Evolutionary conservation across 2,329 filamentous ascomycete genomes (phyloP), one percentile per base, ranked within the genome.

Genomic region (Sphaceloma murrayae): DNA sequence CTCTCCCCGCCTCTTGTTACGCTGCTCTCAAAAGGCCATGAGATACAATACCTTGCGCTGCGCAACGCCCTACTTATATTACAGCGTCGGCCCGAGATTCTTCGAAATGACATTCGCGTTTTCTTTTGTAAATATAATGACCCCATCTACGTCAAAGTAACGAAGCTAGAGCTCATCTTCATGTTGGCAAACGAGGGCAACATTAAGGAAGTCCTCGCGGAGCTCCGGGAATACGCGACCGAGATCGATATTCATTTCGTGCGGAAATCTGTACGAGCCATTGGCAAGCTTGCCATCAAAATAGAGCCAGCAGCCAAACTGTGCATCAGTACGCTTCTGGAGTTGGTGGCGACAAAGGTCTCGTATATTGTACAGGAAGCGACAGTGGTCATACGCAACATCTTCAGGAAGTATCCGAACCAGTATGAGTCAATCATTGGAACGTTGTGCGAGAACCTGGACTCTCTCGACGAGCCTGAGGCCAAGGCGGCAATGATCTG

Each of bases 81-180:
- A 43, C 91, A 98, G 62, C 75, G 89, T 55, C 75, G 89, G 46
- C 91, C 91, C 0, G 91, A 96, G 57, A 89, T 98, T 6, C 66
- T 98, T 44, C 78, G 87, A 51, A 96, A 95, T 63, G 91, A 98
- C 62, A 96, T 98, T 50, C 79, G 91, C 34, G 91, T 98, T 22
- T 98, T 98, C 67, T 98, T 98, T 67, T 98, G 91, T 78, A 98
- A 98, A 72, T 98, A 98, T 67, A 98, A 98, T 62, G 91, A 98
- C 59, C 91, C 91, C 0, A 98, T 98, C 52, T 98, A 96, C 62
- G 91, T 98, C 67, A 98, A 98, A 65, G 91, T 98, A 42, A 98
- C 91, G 11, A 98, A 98, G 66, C 74, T 98, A 39, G 91, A 98
- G 65, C 75, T 98, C 54, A 96, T 98, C 53, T 98, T 98, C 65